phyloP scores from a whole-genome alignment of 2,329 filamentous ascomycete genomes.

The Parastagonospora avenae region DNA sequence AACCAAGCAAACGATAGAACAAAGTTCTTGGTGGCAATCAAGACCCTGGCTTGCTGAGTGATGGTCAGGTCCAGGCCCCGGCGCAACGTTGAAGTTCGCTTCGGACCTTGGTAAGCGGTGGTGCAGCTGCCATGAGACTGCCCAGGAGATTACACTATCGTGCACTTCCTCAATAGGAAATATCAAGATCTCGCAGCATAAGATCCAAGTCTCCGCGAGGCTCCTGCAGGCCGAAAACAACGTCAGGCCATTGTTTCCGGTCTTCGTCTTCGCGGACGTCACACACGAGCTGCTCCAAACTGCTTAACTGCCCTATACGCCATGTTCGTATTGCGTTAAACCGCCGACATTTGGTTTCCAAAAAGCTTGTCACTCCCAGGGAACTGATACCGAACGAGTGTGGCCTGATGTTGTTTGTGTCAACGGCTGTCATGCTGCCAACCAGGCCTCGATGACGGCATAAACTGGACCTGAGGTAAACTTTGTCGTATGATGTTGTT shows the following conservation, averaged over 20 bases:
- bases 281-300: conserved; percentile 8
- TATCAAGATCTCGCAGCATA: conserved; percentile 2
- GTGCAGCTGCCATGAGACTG: not conserved
- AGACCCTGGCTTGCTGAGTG: conserved; percentile 14
- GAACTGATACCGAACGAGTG: conserved; percentile 35
- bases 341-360: conserved; percentile 9
- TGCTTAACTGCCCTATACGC: conserved; percentile 5
- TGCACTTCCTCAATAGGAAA: conserved; percentile 18
- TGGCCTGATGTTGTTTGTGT: conserved; percentile 42
- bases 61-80: conserved; percentile 6
- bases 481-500: conserved; percentile 46
- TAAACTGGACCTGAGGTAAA: conserved; percentile 36
- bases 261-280: conserved; percentile 5
- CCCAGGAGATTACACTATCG: conserved; percentile 1
- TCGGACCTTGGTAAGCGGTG: not conserved
- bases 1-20: conserved; percentile 11
- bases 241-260: conserved; percentile 40
- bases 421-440: conserved; percentile 25
- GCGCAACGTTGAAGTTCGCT: not conserved
- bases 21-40: conserved; percentile 12
- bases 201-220: not conserved
- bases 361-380: conserved; percentile 16
- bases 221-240: conserved; percentile 26
- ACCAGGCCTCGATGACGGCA: conserved; percentile 17
- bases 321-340: conserved; percentile 7